Base-by-base conservation (phyloP, 2,329 filamentous ascomycete genomes). In the Sclerotinia sclerotiorum region DNA sequence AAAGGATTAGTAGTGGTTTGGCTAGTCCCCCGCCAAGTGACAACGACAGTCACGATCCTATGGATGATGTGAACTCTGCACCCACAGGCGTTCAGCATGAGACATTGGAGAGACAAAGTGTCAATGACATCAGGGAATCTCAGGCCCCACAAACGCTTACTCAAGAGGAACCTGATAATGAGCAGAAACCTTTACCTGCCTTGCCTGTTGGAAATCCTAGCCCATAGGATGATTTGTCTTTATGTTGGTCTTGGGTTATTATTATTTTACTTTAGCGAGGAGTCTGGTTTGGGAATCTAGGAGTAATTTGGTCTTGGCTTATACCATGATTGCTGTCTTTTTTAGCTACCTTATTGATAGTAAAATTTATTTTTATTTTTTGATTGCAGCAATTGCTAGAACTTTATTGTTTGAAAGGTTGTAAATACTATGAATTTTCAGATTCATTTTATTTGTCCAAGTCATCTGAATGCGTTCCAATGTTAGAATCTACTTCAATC, bases 221-320 rank as follows among this genome's bases (percentile, higher is more conserved):
- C 46, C 60, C 48, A 15, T 63, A 63, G 48, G 19, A 39, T 39
- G 6, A 24, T 8, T 8, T 63, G 13, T 24, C 15, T 27, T 42
- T 5, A 27, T n/a, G 13, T 63, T 32, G 27, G 17, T 5, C 42
- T 51, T 8, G 3, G 7, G 13, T 19, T 62, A 51, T 52, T 51
- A 2, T 63, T 39, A 19, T 52, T 49, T 35, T 63, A 63, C 13
- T 63, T 63, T 63, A 63, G 60, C 46, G 60, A 51, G 60, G 60
- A 27, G 60, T 63, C n/a, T 42, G 46, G 60, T 51, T 42, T 63
- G 29, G 60, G 21, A 10, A 39, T 24, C 8, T 24, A 19, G 27
- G 32, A n/a, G 21, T 19, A 13, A 5, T 57, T 42, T 24, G 21
- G 29, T 63, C 15, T 63, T 63, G 8, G n/a, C 21, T 39, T 63